Evolutionary conservation across 768 basidiomycete species (phyloP).

Genomic region (Hericium coralloides): DNA sequence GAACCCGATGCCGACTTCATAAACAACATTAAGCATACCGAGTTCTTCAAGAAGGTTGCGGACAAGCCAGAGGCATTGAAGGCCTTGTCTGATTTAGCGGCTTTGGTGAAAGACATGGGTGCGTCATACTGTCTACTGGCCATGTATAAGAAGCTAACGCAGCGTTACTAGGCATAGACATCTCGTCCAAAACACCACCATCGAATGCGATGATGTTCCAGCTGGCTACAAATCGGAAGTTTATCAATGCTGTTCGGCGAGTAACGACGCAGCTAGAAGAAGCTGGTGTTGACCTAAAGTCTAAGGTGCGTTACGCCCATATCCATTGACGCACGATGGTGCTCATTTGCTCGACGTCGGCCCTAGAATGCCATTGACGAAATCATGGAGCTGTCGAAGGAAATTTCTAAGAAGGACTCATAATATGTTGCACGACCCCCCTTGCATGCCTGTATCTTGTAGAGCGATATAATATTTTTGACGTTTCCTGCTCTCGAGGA

Average conservation of each 20-base stretch:
- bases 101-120: constrained; percentile 43
- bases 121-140: constrained; percentile 1
- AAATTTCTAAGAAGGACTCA: neutral
- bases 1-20: constrained; percentile 26
- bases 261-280: constrained; percentile 44
- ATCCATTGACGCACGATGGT: neutral
- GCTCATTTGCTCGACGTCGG: neutral
- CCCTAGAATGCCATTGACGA: constrained; percentile 41
- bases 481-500: neutral
- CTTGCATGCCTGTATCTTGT: neutral
- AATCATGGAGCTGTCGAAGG: constrained; percentile 25
- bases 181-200: constrained; percentile 33
- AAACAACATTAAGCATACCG: constrained; percentile 35
- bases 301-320: constrained; percentile 34
- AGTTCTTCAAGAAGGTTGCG: constrained; percentile 38
- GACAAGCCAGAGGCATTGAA: constrained; percentile 40
- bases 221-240: constrained; percentile 43
- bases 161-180: constrained; percentile 36
- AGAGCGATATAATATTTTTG: neutral
- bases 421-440: neutral
- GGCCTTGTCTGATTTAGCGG: constrained; percentile 37
- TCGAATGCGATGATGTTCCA: constrained; percentile 46
- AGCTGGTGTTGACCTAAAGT: constrained; percentile 49
- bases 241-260: constrained; percentile 36
- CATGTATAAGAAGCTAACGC: neutral